phyloP scores from a whole-genome alignment of 2,329 filamentous ascomycete species.

The Aureobasidium sp. region DNA sequence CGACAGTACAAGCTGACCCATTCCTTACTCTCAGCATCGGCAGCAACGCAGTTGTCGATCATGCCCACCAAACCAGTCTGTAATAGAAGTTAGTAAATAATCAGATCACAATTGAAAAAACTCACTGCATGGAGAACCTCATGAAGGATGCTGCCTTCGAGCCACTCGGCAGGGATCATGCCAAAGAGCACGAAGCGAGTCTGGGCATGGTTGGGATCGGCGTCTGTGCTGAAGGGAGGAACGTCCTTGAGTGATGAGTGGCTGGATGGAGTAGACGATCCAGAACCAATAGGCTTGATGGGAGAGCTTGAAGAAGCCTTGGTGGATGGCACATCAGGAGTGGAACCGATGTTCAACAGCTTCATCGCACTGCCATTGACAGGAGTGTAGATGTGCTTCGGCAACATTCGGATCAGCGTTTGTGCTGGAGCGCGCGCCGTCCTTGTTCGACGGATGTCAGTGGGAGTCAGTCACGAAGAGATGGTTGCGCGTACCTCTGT shows the following conservation, averaged over 20 bases:
- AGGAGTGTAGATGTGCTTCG: neutral
- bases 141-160: neutral
- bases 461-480: no score
- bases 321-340: no score
- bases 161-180: conserved; percentile 2
- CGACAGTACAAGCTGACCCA: conserved; percentile 22
- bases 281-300: neutral
- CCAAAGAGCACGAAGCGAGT: conserved; percentile 1
- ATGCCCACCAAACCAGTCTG: neutral
- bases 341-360: neutral
- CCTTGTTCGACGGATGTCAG: neutral
- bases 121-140: neutral
- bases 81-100: neutral
- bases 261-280: neutral
- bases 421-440: conserved; percentile 1
- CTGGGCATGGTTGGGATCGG: neutral
- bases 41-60: neutral
- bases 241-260: neutral
- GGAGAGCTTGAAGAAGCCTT: neutral
- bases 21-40: neutral
- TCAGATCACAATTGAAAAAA: neutral
- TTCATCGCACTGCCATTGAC: neutral
- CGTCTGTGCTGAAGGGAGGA: conserved; percentile 5
- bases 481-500: neutral
- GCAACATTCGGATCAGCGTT: conserved; percentile 1